These are phyloP conservation scores for Plasmodium chabaudi DNA, from an alignment of 169 alveolate species.

Conservation along the genomic window DNA sequence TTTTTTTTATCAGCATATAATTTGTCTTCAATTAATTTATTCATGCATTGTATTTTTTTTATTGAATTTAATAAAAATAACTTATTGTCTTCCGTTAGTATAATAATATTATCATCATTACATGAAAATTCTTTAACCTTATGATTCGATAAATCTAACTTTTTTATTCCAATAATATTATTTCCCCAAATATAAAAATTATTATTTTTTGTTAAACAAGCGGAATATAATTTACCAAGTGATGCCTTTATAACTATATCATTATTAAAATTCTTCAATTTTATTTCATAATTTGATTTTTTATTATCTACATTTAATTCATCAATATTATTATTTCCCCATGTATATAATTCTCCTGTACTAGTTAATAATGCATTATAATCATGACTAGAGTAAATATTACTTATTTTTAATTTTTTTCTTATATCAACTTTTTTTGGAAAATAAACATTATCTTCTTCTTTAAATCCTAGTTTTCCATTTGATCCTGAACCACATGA, in stretches of 20 bases:
- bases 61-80: slow-evolving; percentile 33
- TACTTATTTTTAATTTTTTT: slow-evolving; percentile 37
- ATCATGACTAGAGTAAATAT: slow-evolving; percentile 38
- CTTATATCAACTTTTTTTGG: slow-evolving; percentile 45
- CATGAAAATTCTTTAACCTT: slow-evolving; percentile 44
- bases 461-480: slow-evolving; percentile 59
- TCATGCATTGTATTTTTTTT: slow-evolving; percentile 30
- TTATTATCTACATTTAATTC: slow-evolving; percentile 36
- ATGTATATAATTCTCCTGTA: slow-evolving; percentile 46
- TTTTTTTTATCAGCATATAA: slow-evolving; percentile 14
- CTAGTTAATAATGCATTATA: slow-evolving; percentile 59
- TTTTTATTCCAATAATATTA: slow-evolving; percentile 26
- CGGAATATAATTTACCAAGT: slow-evolving; percentile 64
- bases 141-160: slow-evolving; percentile 15
- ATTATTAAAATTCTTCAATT: slow-evolving; percentile 18
- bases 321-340: slow-evolving; percentile 55
- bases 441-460: slow-evolving; percentile 44
- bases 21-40: slow-evolving; percentile 33
- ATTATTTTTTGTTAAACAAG: slow-evolving; percentile 70
- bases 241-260: slow-evolving; percentile 39
- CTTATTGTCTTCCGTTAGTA: slow-evolving; percentile 48
- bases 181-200: slow-evolving; percentile 66
- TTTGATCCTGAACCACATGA: slow-evolving; percentile 50
- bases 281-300: slow-evolving; percentile 30
- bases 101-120: slow-evolving; percentile 67